Conservation (phyloP, 108 stramenopile genomes). For the Asterionellopsis glacialis region DNA sequence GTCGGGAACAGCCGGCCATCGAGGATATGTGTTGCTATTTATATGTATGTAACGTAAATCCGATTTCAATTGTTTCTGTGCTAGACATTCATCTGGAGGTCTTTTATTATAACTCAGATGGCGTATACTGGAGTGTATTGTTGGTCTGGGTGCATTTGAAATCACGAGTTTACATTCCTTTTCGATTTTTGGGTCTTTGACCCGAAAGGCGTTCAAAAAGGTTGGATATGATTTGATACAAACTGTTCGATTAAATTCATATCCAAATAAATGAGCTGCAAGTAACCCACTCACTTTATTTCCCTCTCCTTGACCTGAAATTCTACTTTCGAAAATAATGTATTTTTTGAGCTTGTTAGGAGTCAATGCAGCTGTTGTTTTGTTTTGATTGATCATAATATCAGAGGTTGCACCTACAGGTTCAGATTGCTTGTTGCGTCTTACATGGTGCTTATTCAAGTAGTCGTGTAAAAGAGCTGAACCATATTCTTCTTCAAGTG, state of each 20-base stretch:
- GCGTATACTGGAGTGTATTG: slow-evolving; percentile 1
- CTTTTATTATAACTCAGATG: slow-evolving; percentile 4
- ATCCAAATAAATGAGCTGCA: slow-evolving; percentile 37
- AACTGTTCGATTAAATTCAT: slow-evolving; percentile 41
- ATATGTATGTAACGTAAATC: slow-evolving; percentile 6
- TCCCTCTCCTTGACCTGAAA: slow-evolving; percentile 40
- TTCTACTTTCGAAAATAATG: slow-evolving; percentile 9
- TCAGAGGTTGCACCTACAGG: no score
- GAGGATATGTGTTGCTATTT: slow-evolving; percentile 39
- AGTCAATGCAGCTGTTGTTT: no score
- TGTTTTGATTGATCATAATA: no score
- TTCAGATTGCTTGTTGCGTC: no score
- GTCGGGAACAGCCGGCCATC: slow-evolving; percentile 24
- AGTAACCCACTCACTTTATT: slow-evolving; percentile 40
- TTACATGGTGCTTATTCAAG: no score
- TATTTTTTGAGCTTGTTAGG: no score
- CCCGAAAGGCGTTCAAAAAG: slow-evolving; percentile 12
- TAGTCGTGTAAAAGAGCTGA: no score
- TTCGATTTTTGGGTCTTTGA: no score
- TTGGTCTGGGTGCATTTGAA: neutral
- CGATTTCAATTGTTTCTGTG: slow-evolving; percentile 12
- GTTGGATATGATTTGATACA: slow-evolving; percentile 24
- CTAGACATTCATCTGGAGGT: slow-evolving; percentile 26
- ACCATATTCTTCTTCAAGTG: no score
- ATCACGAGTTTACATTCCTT: neutral